Conservation (phyloP, 1,284 basidiomycete species). For the Quambalaria eucalypti region DNA sequence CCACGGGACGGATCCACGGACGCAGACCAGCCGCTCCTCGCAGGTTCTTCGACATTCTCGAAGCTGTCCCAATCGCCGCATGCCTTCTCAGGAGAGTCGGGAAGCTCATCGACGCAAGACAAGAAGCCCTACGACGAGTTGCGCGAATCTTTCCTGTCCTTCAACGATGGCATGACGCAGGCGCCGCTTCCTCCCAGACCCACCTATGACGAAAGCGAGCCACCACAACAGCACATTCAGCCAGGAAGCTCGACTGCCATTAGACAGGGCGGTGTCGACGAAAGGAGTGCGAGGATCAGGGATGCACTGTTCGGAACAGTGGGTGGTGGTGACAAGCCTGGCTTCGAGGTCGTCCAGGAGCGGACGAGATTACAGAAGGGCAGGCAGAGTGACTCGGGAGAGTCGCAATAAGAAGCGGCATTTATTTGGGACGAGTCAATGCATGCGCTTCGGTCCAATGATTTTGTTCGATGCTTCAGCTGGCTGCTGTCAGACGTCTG, state of each 20-base stretch:
- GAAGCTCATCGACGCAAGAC: too few species aligned
- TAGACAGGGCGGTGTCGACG: constrained; percentile 1
- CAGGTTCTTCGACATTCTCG: not conserved
- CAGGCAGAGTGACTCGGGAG: not conserved
- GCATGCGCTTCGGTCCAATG: too few species aligned
- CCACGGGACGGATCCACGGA: not conserved
- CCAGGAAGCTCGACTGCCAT: not conserved
- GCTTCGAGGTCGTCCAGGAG: constrained; percentile 42
- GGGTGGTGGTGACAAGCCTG: constrained; percentile 31
- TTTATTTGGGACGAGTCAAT: too few species aligned
- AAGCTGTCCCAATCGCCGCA: not conserved
- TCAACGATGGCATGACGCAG: not conserved
- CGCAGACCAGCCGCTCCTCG: not conserved
- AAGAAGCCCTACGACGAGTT: not conserved
- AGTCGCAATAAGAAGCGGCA: too few species aligned
- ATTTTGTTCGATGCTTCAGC: too few species aligned
- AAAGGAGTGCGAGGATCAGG: constrained; percentile 32
- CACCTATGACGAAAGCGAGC: not conserved
- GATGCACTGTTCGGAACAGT: constrained; percentile 46
- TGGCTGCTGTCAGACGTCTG: too few species aligned
- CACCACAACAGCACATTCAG: not conserved
- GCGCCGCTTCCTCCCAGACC: not conserved
- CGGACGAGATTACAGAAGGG: constrained; percentile 11
- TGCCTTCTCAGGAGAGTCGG: too few species aligned
- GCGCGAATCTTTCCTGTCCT: not conserved